Conservation (phyloP, 352 stramenopile genomes). For the Phytophthora aleatoria region DNA sequence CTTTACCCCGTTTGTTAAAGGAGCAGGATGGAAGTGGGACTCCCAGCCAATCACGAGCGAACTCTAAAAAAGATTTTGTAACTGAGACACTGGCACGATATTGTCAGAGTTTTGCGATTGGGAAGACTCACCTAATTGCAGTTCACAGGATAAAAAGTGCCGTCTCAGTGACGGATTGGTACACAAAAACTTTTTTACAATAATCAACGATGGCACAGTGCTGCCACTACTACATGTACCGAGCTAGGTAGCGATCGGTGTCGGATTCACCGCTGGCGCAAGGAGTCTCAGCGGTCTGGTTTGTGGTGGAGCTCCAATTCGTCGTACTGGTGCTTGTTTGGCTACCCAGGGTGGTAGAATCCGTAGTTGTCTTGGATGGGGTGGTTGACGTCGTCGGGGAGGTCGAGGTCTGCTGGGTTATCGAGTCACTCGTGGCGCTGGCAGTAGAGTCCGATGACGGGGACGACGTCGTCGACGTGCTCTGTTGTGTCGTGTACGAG, state of each 20-base stretch:
- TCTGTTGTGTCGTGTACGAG: slow-evolving; percentile 25
- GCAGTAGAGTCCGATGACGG: slow-evolving; percentile 1
- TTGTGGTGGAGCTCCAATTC: not conserved
- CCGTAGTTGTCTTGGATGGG: slow-evolving; percentile 8
- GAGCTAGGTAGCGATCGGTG: not conserved
- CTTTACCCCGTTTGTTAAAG: not conserved
- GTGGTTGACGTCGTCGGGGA: slow-evolving; percentile 4
- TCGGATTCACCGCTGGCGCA: slow-evolving; percentile 14
- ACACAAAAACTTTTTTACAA: too few species aligned
- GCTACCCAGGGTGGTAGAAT: slow-evolving; percentile 1
- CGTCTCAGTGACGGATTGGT: too few species aligned
- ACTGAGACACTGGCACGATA: too few species aligned
- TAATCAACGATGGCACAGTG: too few species aligned
- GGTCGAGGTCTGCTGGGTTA: slow-evolving; percentile 20
- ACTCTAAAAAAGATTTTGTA: too few species aligned
- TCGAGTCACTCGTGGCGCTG: slow-evolving; percentile 11
- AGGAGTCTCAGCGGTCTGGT: slow-evolving; percentile 9
- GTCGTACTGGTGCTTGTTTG: not conserved
- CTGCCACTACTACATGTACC: too few species aligned
- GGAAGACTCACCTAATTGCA: too few species aligned
- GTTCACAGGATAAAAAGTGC: too few species aligned
- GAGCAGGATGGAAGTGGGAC: too few species aligned
- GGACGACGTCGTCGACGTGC: not conserved
- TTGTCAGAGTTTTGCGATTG: too few species aligned
- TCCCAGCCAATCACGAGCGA: too few species aligned